A percentile compares a stretch with the other conserved stretches of the same genome.
Evolutionary conservation across 2,329 filamentous ascomycete genomes (phyloP).

Genomic region (Paramyrothecium roridum): DNA sequence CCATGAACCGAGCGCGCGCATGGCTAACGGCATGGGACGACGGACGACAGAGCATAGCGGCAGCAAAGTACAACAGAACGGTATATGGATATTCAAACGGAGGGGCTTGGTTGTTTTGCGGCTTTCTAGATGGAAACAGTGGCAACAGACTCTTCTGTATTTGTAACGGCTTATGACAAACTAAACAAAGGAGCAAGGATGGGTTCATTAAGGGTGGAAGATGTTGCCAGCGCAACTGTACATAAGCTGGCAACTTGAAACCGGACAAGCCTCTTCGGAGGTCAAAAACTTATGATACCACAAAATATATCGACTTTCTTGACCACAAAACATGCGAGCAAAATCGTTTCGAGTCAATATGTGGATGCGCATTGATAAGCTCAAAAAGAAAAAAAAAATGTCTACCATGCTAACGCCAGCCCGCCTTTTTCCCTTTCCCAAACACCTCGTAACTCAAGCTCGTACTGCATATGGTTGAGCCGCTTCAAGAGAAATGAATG

Average conservation of each 20-base stretch:
- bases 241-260: neutral
- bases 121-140: conserved; percentile 22
- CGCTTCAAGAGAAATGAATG: conserved; percentile 76
- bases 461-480: neutral
- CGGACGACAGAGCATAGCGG: too few relatives aligned
- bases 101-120: conserved; percentile 14
- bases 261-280: too few relatives aligned
- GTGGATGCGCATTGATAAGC: neutral
- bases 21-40: too few relatives aligned
- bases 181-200: conserved; percentile 9
- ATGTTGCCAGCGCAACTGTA: neutral
- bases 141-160: conserved; percentile 25
- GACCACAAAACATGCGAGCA: too few relatives aligned
- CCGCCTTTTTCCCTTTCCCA: neutral
- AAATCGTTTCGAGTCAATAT: neutral
- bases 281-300: conserved; percentile 1
- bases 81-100: neutral
- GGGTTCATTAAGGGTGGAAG: neutral
- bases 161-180: conserved; percentile 29
- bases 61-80: too few relatives aligned
- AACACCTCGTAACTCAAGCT: neutral
- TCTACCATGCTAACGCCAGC: neutral
- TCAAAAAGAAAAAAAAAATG: neutral
- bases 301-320: neutral
- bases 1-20: too few relatives aligned